These are phyloP conservation scores for Trichopus zeylanicus DNA, from an alignment of 116 monocot genomes.

Conservation along the genomic window DNA sequence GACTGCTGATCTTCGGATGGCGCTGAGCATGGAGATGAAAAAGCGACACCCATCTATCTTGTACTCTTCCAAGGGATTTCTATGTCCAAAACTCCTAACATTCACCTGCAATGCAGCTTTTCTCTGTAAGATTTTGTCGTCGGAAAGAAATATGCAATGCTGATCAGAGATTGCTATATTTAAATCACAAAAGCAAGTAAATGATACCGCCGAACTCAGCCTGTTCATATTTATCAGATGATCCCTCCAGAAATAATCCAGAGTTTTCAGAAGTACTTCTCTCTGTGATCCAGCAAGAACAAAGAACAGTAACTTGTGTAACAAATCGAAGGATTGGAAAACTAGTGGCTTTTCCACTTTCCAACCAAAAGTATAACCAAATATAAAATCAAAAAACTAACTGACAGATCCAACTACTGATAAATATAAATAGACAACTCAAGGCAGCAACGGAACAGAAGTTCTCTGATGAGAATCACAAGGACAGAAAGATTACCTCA, in stretches of 20 bases:
- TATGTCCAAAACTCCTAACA: conserved; percentile 88
- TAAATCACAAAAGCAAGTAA: not conserved
- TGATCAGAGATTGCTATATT: not conserved
- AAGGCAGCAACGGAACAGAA: not conserved
- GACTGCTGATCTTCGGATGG: conserved; percentile 52
- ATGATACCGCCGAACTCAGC: conserved; percentile 62
- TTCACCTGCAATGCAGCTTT: conserved; percentile 42
- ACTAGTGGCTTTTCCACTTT: not conserved
- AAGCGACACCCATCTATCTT: conserved; percentile 87
- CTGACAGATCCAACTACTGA: no score
- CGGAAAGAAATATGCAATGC: not conserved
- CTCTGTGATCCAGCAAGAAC: conserved; percentile 47
- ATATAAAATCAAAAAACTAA: no score
- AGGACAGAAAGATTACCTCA: conserved; percentile 50
- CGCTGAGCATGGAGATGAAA: conserved; percentile 86
- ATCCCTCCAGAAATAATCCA: conserved; percentile 88
- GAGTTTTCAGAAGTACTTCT: conserved; percentile 77
- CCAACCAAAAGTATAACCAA: no score
- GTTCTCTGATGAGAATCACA: not conserved
- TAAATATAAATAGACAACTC: no score
- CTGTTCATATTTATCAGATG: conserved; percentile 87
- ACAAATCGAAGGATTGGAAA: not conserved
- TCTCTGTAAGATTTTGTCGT: not conserved
- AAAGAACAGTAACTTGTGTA: not conserved
- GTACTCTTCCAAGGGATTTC: conserved; percentile 84